A percentile compares a stretch with the other conserved stretches of the same genome.
Conservation (phyloP, 345 rosid genomes). For the Psidium friedrichsthalianum region DNA sequence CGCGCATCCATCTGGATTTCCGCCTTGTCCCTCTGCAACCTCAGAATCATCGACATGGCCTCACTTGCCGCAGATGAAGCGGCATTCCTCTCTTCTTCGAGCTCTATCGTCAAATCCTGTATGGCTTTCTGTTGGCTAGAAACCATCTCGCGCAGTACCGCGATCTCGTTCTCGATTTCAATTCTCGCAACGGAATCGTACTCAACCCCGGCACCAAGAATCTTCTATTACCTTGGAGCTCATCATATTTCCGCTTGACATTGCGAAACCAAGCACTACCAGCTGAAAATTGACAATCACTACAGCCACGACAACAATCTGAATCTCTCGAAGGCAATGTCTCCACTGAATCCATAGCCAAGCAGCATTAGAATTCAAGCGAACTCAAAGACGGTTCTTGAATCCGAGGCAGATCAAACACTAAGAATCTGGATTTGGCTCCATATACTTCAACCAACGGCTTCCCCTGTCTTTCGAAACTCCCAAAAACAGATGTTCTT, state of each 20-base stretch:
- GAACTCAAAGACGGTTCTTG: background rate
- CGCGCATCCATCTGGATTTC: slow-evolving; percentile 83
- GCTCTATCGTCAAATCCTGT: slow-evolving; percentile 51
- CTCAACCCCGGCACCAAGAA: slow-evolving; percentile 43
- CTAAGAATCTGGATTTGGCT: background rate
- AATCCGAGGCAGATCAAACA: background rate
- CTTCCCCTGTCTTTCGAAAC: background rate
- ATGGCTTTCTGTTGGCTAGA: slow-evolving; percentile 61
- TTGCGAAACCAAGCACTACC: slow-evolving; percentile 44
- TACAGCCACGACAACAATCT: slow-evolving; percentile 48
- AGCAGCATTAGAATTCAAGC: slow-evolving; percentile 13
- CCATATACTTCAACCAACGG: background rate
- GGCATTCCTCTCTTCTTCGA: slow-evolving; percentile 94
- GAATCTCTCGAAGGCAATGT: slow-evolving; percentile 16
- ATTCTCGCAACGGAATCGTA: slow-evolving; percentile 48
- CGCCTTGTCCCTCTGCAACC: slow-evolving; percentile 93
- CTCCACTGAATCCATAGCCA: slow-evolving; percentile 45
- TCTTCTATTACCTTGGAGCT: slow-evolving; percentile 29
- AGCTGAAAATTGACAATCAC: slow-evolving; percentile 33
- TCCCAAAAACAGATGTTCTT: background rate
- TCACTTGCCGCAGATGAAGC: slow-evolving; percentile 85
- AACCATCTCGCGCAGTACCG: slow-evolving; percentile 63
- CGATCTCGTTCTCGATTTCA: slow-evolving; percentile 66
- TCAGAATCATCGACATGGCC: slow-evolving; percentile 96
- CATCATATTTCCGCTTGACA: slow-evolving; percentile 63